Evolutionary conservation across 1,284 basidiomycete species (phyloP).

Genomic region (Singerocomus inundabilis): DNA sequence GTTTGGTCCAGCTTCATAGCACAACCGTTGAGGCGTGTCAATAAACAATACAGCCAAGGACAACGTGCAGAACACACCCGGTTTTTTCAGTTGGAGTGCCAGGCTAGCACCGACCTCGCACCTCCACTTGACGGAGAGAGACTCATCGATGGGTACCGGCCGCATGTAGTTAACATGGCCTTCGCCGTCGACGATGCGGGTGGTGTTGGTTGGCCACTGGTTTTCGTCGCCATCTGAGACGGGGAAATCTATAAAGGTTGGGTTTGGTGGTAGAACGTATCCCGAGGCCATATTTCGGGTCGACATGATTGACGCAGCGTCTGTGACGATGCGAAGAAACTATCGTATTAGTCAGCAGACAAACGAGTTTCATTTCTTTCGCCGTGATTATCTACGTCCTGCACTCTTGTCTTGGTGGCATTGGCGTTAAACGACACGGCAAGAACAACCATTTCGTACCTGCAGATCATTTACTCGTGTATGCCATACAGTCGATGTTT

Average conservation of each 20-base stretch:
- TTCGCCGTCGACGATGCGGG: conserved; percentile 48
- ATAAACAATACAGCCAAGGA: not conserved
- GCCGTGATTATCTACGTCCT: conserved; percentile 68
- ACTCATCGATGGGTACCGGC: conserved; percentile 47
- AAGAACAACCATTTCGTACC: conserved; percentile 39
- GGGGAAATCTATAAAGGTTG: conserved; percentile 56
- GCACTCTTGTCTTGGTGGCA: conserved; percentile 42
- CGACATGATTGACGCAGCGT: conserved; percentile 33
- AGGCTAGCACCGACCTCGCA: conserved; percentile 52
- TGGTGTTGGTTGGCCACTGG: conserved; percentile 58
- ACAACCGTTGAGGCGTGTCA: not conserved
- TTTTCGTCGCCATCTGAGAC: conserved; percentile 55
- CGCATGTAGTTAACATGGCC: conserved; percentile 72
- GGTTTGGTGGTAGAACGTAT: conserved; percentile 47
- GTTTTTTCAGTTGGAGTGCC: conserved; percentile 49
- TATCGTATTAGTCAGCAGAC: conserved; percentile 17
- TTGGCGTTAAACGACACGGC: conserved; percentile 70
- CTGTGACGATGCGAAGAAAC: not conserved
- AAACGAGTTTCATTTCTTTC: conserved; percentile 4
- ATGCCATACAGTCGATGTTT: conserved; percentile 48
- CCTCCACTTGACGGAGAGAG: conserved; percentile 59
- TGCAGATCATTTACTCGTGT: conserved; percentile 58
- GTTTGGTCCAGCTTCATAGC: conserved; percentile 43
- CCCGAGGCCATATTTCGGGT: conserved; percentile 31
- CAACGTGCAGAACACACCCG: conserved; percentile 39